phyloP scores from a whole-genome alignment of 805 yeast genomes.

The Metschnikowia kunwiensis region DNA sequence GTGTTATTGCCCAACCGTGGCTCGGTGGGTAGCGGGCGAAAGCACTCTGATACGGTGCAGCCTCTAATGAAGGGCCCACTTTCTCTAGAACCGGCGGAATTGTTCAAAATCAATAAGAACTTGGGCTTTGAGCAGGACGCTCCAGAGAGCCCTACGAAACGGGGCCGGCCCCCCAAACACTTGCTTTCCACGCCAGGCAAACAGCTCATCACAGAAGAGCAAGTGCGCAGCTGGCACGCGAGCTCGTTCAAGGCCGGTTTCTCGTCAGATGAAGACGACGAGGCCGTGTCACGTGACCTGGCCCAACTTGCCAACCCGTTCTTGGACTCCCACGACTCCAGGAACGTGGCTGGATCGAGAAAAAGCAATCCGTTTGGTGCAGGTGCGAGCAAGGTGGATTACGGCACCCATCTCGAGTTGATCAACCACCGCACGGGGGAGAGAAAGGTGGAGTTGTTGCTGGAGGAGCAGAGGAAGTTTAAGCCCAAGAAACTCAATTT shows the following conservation, averaged over 20 bases:
- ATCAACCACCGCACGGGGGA: constrained; percentile 43
- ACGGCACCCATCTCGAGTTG: constrained; percentile 38
- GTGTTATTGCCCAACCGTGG: constrained; percentile 37
- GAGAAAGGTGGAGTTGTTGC: constrained; percentile 26
- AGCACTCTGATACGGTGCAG: constrained; percentile 5
- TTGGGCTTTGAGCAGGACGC: constrained; percentile 28
- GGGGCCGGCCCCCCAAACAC: constrained; percentile 9
- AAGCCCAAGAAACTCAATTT: constrained; percentile 40
- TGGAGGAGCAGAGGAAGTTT: constrained; percentile 29
- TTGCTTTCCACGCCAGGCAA: constrained; percentile 30
- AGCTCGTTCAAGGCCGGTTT: constrained; percentile 28
- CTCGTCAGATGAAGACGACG: constrained; percentile 28
- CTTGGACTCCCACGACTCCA: neutral
- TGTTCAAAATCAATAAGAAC: constrained; percentile 21
- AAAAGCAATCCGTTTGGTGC: constrained; percentile 5
- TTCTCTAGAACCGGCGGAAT: constrained; percentile 20
- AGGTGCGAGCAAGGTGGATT: constrained; percentile 19
- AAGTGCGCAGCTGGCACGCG: constrained; percentile 38
- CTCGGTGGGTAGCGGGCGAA: constrained; percentile 38
- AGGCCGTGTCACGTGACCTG: constrained; percentile 7
- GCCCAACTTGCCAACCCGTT: constrained; percentile 7
- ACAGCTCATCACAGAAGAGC: constrained; percentile 32
- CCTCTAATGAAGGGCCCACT: constrained; percentile 10
- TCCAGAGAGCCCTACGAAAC: constrained; percentile 10
- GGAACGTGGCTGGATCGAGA: no score